These are phyloP conservation scores for Periconia macrospinosa DNA, from an alignment of 2,329 filamentous ascomycete species.

Conservation along the genomic window DNA sequence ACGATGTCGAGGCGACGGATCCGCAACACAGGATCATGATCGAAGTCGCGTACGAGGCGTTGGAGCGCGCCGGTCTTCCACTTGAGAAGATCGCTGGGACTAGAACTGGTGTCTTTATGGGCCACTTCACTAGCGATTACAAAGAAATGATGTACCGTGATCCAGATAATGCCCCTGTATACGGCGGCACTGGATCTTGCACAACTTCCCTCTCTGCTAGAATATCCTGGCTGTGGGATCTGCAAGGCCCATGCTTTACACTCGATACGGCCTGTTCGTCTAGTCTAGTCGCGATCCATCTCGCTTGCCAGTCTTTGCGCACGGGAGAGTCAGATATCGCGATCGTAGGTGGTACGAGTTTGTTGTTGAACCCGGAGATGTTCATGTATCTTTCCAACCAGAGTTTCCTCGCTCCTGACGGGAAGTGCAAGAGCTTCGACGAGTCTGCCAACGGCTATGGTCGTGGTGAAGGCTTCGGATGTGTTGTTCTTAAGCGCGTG, in stretches of 20 bases:
- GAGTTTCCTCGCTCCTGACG: constrained; percentile 16
- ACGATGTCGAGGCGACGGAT: constrained; percentile 19
- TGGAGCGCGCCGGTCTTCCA: constrained; percentile 21
- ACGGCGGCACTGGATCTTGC: background rate
- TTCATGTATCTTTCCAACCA: background rate
- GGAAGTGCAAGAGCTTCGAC: constrained; percentile 28
- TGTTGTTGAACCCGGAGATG: background rate
- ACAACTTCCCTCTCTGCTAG: constrained; percentile 11
- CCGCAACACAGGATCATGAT: constrained; percentile 27
- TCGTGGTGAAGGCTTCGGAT: constrained; percentile 26
- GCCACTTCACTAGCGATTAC: constrained; percentile 21
- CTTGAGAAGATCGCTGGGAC: constrained; percentile 17
- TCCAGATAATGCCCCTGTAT: constrained; percentile 2
- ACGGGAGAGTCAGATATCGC: constrained; percentile 6
- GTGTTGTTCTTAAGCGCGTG: constrained; percentile 27
- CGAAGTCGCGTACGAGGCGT: constrained; percentile 24
- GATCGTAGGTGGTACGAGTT: background rate
- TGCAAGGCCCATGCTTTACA: constrained; percentile 11
- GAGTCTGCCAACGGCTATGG: constrained; percentile 25
- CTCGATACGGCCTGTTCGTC: constrained; percentile 19
- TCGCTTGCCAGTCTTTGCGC: constrained; percentile 16
- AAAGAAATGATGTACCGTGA: constrained; percentile 15
- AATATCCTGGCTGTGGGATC: constrained; percentile 13
- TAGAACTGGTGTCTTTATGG: constrained; percentile 20
- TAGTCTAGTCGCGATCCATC: constrained; percentile 12